Conservation (phyloP, 331 rosid species). For the Malus hybrid region DNA sequence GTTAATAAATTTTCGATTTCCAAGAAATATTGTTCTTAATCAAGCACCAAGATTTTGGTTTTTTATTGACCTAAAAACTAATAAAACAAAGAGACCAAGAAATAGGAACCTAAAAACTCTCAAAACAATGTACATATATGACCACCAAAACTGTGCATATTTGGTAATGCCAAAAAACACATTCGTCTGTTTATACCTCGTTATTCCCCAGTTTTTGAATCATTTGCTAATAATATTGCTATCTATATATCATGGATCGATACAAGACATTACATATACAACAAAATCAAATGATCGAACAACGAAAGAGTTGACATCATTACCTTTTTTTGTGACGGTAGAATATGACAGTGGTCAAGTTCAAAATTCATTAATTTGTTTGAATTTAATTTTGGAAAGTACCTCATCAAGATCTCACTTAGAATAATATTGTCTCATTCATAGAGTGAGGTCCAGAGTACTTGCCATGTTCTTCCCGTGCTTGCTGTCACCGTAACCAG, state of each 20-base stretch:
- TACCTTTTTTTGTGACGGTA: conserved; percentile 15
- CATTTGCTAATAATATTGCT: background rate
- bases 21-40: conserved; percentile 11
- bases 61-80: background rate
- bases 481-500: background rate
- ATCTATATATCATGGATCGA: conserved; percentile 5
- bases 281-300: background rate
- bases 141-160: background rate
- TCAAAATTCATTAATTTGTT: background rate
- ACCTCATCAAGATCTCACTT: conserved; percentile 46
- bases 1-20: background rate
- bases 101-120: conserved; percentile 6
- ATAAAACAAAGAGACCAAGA: background rate
- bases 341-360: conserved; percentile 15
- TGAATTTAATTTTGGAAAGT: conserved; percentile 1
- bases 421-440: conserved; percentile 35
- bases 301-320: background rate
- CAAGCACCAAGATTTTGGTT: background rate
- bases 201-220: conserved; percentile 6
- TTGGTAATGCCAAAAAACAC: background rate
- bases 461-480: conserved; percentile 15
- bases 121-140: conserved; percentile 4
- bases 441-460: conserved; percentile 52
- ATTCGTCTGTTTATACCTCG: conserved; percentile 6
- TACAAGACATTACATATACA: conserved; percentile 6